These are phyloP conservation scores for Sporobolomyces pararoseus DNA, from an alignment of 768 basidiomycete species.

Conservation along the genomic window DNA sequence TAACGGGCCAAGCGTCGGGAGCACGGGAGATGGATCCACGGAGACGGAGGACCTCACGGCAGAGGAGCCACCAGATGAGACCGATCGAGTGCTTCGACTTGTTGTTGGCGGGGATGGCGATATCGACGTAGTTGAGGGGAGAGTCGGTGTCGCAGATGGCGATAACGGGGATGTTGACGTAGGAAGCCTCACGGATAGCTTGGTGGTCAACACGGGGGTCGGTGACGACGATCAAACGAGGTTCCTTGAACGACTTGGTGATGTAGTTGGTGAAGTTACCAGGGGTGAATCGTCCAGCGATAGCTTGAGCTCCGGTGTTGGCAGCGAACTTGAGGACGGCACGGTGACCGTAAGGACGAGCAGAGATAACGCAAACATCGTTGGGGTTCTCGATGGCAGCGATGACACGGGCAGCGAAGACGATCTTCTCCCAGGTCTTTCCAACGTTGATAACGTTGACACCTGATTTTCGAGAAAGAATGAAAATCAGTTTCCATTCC, in stretches of 20 bases:
- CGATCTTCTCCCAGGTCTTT: slow-evolving; percentile 99
- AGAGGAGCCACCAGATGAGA: slow-evolving; percentile 95
- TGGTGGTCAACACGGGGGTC: slow-evolving; percentile 99
- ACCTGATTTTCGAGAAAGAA: slow-evolving; percentile 55
- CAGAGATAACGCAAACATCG: slow-evolving; percentile 96
- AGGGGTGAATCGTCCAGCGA: slow-evolving; percentile 98
- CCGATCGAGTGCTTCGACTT: slow-evolving; percentile 96
- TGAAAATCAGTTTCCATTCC: background rate
- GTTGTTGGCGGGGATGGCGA: slow-evolving; percentile 99
- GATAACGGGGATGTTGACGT: slow-evolving; percentile 99
- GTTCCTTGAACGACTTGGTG: slow-evolving; percentile 95
- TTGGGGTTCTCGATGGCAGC: slow-evolving; percentile 83
- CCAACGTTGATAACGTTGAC: slow-evolving; percentile 97
- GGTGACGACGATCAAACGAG: slow-evolving; percentile 94
- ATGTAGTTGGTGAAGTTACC: slow-evolving; percentile 97
- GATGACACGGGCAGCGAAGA: slow-evolving; percentile 94
- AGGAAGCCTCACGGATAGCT: slow-evolving; percentile 98
- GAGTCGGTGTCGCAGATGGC: slow-evolving; percentile 99
- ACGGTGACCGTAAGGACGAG: slow-evolving; percentile 97
- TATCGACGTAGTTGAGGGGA: slow-evolving; percentile 93
- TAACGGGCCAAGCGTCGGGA: slow-evolving; percentile 90
- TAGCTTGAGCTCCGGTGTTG: slow-evolving; percentile 96
- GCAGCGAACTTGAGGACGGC: slow-evolving; percentile 97
- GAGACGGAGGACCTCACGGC: slow-evolving; percentile 93
- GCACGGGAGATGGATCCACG: slow-evolving; percentile 89